These are phyloP conservation scores for Xerocomus minutiporus DNA, from an alignment of 1,284 basidiomycete genomes.

Conservation along the genomic window DNA sequence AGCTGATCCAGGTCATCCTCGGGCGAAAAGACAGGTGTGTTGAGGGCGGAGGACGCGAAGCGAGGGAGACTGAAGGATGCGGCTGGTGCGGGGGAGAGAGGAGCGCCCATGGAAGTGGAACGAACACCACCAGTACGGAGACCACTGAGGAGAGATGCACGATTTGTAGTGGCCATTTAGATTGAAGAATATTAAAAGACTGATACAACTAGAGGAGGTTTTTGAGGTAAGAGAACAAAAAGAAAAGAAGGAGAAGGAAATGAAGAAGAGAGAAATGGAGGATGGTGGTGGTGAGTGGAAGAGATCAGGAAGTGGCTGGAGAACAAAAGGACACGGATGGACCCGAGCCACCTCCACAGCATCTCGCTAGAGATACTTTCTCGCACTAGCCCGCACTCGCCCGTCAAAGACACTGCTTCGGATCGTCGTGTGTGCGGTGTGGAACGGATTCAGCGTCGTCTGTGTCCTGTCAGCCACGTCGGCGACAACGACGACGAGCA, in stretches of 20 bases:
- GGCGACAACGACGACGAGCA: constrained; percentile 14
- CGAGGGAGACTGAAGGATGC: constrained; percentile 53
- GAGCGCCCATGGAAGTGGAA: constrained; percentile 55
- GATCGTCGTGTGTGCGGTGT: constrained; percentile 82
- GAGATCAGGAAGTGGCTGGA: neutral
- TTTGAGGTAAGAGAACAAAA: constrained; percentile 12
- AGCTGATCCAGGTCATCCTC: constrained; percentile 60
- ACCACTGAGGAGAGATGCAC: constrained; percentile 77
- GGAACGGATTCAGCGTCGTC: constrained; percentile 89
- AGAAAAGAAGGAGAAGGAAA: constrained; percentile 15
- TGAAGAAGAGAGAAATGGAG: neutral
- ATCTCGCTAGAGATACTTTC: constrained; percentile 58
- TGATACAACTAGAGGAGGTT: constrained; percentile 26
- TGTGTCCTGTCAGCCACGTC: constrained; percentile 33
- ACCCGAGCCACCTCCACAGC: constrained; percentile 23
- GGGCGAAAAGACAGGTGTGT: constrained; percentile 39
- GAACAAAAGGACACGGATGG: constrained; percentile 15
- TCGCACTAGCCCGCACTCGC: constrained; percentile 80
- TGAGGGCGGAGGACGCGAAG: constrained; percentile 41
- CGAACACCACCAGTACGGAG: constrained; percentile 83
- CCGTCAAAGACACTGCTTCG: constrained; percentile 77
- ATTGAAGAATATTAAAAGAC: constrained; percentile 41
- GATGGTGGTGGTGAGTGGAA: neutral
- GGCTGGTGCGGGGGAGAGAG: constrained; percentile 64
- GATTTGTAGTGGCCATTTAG: constrained; percentile 56